These are phyloP conservation scores for Globisporangium camurandrum DNA, from an alignment of 352 stramenopile genomes.

Conservation along the genomic window DNA sequence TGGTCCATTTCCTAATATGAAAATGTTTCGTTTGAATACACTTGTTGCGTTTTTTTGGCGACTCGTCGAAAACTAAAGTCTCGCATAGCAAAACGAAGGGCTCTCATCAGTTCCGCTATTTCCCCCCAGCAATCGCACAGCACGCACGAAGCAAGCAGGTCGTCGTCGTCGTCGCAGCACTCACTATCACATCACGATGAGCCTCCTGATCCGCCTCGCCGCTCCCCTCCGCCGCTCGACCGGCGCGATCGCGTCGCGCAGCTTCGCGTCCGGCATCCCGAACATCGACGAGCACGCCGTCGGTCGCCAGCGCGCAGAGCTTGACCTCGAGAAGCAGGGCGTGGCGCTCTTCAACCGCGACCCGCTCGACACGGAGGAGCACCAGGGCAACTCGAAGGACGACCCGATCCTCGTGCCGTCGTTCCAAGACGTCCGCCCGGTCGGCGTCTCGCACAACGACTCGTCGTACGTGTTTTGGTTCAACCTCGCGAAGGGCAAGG, in stretches of 20 bases:
- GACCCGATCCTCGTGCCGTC: constrained; percentile 83
- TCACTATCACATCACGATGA: constrained; percentile 22
- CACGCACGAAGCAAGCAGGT: neutral
- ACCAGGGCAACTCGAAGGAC: constrained; percentile 85
- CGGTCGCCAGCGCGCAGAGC: constrained; percentile 66
- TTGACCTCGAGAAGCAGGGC: constrained; percentile 65
- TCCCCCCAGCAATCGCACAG: constrained; percentile 1
- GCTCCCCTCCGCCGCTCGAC: constrained; percentile 41
- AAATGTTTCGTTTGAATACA: no score
- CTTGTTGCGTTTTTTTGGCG: neutral
- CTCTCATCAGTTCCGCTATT: constrained; percentile 16
- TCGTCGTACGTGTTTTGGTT: constrained; percentile 87
- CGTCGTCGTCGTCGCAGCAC: no score
- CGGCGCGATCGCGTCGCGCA: constrained; percentile 27
- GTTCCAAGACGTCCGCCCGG: constrained; percentile 61
- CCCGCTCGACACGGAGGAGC: constrained; percentile 78
- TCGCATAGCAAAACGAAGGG: constrained; percentile 17
- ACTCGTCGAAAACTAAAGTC: neutral
- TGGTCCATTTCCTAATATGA: constrained; percentile 3
- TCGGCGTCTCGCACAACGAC: constrained; percentile 86
- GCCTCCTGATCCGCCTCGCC: constrained; percentile 40
- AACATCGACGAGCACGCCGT: constrained; percentile 78
- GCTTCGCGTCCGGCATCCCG: constrained; percentile 60
- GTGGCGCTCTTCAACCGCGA: constrained; percentile 74
- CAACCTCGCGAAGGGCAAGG: constrained; percentile 81